Evolutionary conservation across 805 yeast species (phyloP), one percentile per base, ranked within the genome.

Genomic region (Jamesozyma gamospora): DNA sequence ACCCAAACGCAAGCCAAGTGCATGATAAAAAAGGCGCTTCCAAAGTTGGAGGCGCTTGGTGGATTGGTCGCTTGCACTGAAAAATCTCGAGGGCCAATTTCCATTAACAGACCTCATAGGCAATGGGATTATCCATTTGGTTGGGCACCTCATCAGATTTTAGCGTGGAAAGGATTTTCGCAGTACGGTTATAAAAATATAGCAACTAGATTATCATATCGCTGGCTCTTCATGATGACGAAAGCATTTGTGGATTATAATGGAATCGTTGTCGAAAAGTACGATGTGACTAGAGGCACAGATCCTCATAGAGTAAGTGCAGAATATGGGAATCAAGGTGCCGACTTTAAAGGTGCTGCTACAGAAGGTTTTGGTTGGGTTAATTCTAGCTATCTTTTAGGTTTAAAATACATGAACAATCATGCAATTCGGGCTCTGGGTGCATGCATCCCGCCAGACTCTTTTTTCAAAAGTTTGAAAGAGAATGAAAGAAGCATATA

Each of bases 111-210:
- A 51, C 95, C 94, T n/a, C 75, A 80, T 12, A 69, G 96, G 58
- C 98, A 90, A 63, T 90, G 98, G 98, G 98, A 90, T 59, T 90
- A 79, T 59, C 98, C 98, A 1, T 84, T 66, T 54, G 97, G 96
- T 2, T 90, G 98, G 97, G 95, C 97, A 0, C 97, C 97, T 2
- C 97, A 90, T 56, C 97, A 90, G 62, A 83, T 90, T 15, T 60
- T 90, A 39, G 90, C 95, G 1, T 90, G 97, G 97, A 73, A 72
- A 32, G 96, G 96, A 0, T 67, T 90, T 28, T 50, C 58, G 25
- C 72, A 77, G 37, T 90, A 90, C 56, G 90, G 88, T 0, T 83
- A 69, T 55, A 60, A 57, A 3, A 74, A 69, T 2, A 73, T 74
- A 16, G 78, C 88, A 2, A 68, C 78, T 41, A 64, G 96, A 43